These are phyloP conservation scores for Venturia carpophila DNA, from an alignment of 2,329 filamentous ascomycete genomes.

Conservation along the genomic window DNA sequence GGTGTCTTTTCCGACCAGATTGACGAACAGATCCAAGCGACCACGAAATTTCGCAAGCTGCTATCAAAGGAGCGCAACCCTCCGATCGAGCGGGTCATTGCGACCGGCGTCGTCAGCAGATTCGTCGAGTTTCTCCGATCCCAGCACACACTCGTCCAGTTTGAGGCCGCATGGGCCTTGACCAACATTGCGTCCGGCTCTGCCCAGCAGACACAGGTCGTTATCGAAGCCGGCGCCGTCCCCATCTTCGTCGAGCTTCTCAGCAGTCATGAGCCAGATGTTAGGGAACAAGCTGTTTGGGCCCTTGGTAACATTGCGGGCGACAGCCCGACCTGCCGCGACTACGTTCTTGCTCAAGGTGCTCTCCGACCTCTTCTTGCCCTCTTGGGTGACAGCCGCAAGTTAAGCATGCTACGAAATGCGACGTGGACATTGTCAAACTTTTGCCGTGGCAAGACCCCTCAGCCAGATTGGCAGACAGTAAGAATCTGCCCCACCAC, in stretches of 20 bases:
- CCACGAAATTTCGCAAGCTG: constrained; percentile 96
- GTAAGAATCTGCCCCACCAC: constrained; percentile 47
- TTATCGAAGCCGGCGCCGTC: constrained; percentile 95
- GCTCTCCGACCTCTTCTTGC: constrained; percentile 84
- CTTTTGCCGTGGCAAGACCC: constrained; percentile 99
- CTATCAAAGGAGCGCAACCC: constrained; percentile 98
- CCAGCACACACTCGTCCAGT: constrained; percentile 95
- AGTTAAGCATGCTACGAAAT: constrained; percentile 97
- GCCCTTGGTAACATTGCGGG: constrained; percentile 97
- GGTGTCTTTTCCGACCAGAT: constrained; percentile 99
- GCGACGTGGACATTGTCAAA: constrained; percentile 99
- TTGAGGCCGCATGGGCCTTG: constrained; percentile 96
- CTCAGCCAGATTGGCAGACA: constrained; percentile 94
- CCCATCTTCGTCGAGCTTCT: constrained; percentile 97
- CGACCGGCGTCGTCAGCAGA: constrained; percentile 93
- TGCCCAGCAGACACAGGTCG: constrained; percentile 93
- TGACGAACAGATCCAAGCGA: constrained; percentile 92
- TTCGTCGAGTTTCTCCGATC: constrained; percentile 98
- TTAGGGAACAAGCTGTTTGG: constrained; percentile 97
- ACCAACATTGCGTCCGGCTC: constrained; percentile 99
- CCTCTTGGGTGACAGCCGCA: constrained; percentile 91
- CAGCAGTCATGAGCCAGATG: constrained; percentile 92
- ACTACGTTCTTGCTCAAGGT: constrained; percentile 88
- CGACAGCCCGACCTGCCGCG: constrained; percentile 93
- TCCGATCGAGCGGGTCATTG: constrained; percentile 97